Evolutionary conservation across 306 rosid species (phyloP).

Genomic region (Inga laurina): DNA sequence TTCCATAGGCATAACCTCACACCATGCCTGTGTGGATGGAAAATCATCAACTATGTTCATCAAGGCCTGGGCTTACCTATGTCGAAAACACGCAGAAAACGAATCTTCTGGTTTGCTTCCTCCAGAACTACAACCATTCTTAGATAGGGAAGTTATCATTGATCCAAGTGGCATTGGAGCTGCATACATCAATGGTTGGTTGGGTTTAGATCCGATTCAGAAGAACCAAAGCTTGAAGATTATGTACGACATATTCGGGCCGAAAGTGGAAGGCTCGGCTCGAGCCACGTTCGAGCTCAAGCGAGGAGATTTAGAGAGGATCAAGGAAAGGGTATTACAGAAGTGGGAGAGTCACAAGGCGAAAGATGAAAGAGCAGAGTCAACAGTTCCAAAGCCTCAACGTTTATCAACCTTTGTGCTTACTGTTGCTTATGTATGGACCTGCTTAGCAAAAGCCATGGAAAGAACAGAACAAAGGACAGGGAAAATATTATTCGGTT

Average conservation of each 20-base stretch:
- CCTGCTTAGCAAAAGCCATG: constrained; percentile 36
- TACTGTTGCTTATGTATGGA: constrained; percentile 25
- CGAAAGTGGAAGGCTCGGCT: not conserved
- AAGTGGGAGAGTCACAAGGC: not conserved
- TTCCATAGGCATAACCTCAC: constrained; percentile 39
- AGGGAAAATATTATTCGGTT: not conserved
- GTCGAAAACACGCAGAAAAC: not conserved
- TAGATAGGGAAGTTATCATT: not conserved
- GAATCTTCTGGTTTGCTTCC: not conserved
- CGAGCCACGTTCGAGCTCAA: constrained; percentile 48
- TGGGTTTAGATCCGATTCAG: not conserved
- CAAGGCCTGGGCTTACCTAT: constrained; percentile 45
- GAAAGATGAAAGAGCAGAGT: not conserved
- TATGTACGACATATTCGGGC: not conserved
- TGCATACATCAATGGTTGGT: not conserved
- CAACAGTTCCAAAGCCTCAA: not conserved
- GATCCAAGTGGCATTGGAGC: not conserved
- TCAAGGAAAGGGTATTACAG: not conserved
- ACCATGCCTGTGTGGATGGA: constrained; percentile 47
- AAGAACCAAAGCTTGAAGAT: constrained; percentile 26
- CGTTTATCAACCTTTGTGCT: constrained; percentile 30
- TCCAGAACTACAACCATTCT: constrained; percentile 36
- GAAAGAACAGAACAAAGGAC: not conserved
- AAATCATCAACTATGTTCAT: constrained; percentile 32
- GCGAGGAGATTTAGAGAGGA: not conserved